Base-by-base conservation (phyloP, 345 rosid species). In the Turritis glabra region DNA sequence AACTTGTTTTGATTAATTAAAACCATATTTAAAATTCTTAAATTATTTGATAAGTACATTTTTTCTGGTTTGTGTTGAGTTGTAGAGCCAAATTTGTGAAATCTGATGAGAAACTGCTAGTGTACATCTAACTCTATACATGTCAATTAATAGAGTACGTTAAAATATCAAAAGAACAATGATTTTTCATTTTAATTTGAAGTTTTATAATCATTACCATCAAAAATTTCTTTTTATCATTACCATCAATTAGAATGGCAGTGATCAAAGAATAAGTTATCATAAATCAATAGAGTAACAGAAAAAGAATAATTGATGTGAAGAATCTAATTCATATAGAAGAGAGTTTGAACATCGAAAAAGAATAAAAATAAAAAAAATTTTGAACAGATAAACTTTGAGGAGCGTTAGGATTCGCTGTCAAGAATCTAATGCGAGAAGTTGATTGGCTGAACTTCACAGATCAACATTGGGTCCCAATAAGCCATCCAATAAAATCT, bases 331-430 rank as follows among this genome's bases (percentile, higher is more conserved):
- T 56, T 56, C 25, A 32, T 17, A 17, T 32, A 56, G 15, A 29
- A 57, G 32, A 57, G 17, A 44, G 44, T 55, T 43, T 38, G 23
- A 30, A 29, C 30, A 21, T 69, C 8, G 19, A 23, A 7, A 9
- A 51, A n/a, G 1, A 8, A 14, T n/a, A n/a, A n/a, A n/a, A n/a
- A n/a, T n/a, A 15, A 22, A 13, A 30, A 14, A 3, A 1, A 15
- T 54, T 54, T 58, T 33, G 64, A 35, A 64, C 32, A 64, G 80
- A 71, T 77, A 77, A 55, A 71, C 67, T 64, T 38, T 22, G 17
- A 74, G 79, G 84, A 62, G 79, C 79, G 77, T 69, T 79, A 69
- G 44, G 79, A 78, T 68, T 77, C 55, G 64, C 64, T 65, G 60
- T 63, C 79, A 84, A 64, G 68, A 61, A 71, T 74, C 55, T 74